Evolutionary conservation across 495 filamentous ascomycete genomes (phyloP).

Genomic region (Xylaria flabelliformis): DNA sequence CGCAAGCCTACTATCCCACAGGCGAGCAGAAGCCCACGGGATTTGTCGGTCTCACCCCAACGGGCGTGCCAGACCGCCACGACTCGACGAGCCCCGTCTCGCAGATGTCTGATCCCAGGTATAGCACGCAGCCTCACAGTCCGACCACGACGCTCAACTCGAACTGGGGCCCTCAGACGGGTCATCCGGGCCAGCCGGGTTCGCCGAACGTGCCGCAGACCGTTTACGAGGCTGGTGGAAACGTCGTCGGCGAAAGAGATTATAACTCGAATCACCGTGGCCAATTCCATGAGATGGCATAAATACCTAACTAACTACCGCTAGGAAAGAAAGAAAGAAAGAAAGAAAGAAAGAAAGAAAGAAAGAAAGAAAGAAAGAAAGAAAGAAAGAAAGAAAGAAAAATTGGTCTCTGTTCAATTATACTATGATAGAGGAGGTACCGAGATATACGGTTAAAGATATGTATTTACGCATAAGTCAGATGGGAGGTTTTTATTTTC

Average conservation of each 20-base stretch:
- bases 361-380: neutral
- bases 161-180: conserved; percentile 30
- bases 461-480: conserved; percentile 4
- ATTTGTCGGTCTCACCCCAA: conserved; percentile 29
- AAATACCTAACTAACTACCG: no score
- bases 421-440: neutral
- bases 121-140: conserved; percentile 36
- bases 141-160: conserved; percentile 36
- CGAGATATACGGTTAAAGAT: neutral
- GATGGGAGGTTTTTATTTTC: neutral
- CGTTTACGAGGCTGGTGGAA: conserved; percentile 43
- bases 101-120: conserved; percentile 34
- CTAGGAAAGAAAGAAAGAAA: no score
- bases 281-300: conserved; percentile 40
- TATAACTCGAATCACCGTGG: conserved; percentile 41
- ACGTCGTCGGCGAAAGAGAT: conserved; percentile 36
- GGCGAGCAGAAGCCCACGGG: conserved; percentile 36
- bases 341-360: conserved; percentile 3
- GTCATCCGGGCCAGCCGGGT: conserved; percentile 20
- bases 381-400: conserved; percentile 1
- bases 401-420: neutral
- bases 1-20: conserved; percentile 24
- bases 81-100: conserved; percentile 40
- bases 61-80: conserved; percentile 33
- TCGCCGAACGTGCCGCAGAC: conserved; percentile 32